phyloP scores from a whole-genome alignment of 2,329 filamentous ascomycete species.

The Emmonsiellopsis sp. region DNA sequence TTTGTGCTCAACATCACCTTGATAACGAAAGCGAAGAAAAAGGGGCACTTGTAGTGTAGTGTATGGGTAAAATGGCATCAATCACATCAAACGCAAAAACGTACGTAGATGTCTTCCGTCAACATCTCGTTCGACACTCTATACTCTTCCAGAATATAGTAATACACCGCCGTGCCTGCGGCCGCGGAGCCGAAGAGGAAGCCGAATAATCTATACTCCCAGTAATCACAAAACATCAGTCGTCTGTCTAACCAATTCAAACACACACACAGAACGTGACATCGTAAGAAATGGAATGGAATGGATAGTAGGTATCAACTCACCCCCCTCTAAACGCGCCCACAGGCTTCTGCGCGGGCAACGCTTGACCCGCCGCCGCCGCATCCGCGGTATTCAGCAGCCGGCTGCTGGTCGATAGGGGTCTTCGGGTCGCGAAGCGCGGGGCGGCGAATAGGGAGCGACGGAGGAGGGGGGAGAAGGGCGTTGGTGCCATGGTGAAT shows the following conservation, averaged over 20 bases:
- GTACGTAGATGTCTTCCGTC: slow-evolving; percentile 91
- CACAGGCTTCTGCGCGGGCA: slow-evolving; percentile 55
- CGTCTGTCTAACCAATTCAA: background rate
- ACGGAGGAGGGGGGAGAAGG: background rate
- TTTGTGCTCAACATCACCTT: background rate
- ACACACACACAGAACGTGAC: no score
- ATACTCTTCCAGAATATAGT: slow-evolving; percentile 89
- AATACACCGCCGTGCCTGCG: slow-evolving; percentile 74
- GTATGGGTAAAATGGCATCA: background rate
- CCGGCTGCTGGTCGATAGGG: slow-evolving; percentile 28
- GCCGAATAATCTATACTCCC: slow-evolving; percentile 61
- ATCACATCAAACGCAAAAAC: slow-evolving; percentile 31
- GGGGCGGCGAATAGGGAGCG: slow-evolving; percentile 4
- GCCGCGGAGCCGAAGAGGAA: slow-evolving; percentile 79
- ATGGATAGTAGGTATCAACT: slow-evolving; percentile 23
- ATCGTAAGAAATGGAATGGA: no score
- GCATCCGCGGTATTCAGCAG: slow-evolving; percentile 27
- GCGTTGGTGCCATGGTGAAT: no score
- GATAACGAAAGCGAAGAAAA: background rate
- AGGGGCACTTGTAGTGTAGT: background rate
- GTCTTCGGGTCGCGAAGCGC: slow-evolving; percentile 16
- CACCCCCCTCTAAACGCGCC: slow-evolving; percentile 65
- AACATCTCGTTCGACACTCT: slow-evolving; percentile 86
- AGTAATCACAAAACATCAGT: slow-evolving; percentile 3
- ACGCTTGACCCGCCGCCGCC: slow-evolving; percentile 17